Conservation (phyloP, 441 rosid genomes). For the Arabidopsis hybrid region DNA sequence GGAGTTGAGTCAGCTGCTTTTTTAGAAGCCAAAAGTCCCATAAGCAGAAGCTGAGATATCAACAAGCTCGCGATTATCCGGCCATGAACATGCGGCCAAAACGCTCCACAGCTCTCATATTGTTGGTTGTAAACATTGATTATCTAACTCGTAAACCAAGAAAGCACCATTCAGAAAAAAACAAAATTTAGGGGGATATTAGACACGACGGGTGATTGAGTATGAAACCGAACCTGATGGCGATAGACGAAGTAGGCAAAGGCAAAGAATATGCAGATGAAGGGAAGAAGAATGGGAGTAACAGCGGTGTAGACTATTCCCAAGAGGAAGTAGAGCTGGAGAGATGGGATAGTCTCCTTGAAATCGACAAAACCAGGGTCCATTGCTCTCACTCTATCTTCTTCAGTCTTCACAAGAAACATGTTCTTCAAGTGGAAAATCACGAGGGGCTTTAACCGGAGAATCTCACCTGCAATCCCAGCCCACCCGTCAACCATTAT, state of each 20-base stretch:
- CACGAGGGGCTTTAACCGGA: slow-evolving; percentile 77
- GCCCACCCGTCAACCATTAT: slow-evolving; percentile 99
- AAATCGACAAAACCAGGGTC: slow-evolving; percentile 84
- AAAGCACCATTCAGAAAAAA: slow-evolving; percentile 8
- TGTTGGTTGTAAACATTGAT: slow-evolving; percentile 89
- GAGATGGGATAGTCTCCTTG: slow-evolving; percentile 88
- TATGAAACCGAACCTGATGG: slow-evolving; percentile 72
- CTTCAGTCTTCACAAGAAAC: slow-evolving; percentile 89
- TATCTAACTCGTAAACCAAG: slow-evolving; percentile 56
- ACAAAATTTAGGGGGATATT: not conserved
- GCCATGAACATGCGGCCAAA: slow-evolving; percentile 98
- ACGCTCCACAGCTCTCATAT: slow-evolving; percentile 94
- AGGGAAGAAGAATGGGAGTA: slow-evolving; percentile 97
- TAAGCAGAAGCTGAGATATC: slow-evolving; percentile 84
- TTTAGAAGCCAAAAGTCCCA: slow-evolving; percentile 94
- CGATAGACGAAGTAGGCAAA: slow-evolving; percentile 92
- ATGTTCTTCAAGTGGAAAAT: slow-evolving; percentile 90
- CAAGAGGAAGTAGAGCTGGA: slow-evolving; percentile 90
- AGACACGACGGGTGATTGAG: not conserved
- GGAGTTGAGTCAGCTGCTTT: slow-evolving; percentile 93
- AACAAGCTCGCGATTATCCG: slow-evolving; percentile 83
- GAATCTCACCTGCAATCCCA: slow-evolving; percentile 93
- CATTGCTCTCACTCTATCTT: slow-evolving; percentile 86
- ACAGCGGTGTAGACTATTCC: slow-evolving; percentile 93
- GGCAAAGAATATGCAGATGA: slow-evolving; percentile 85